A percentile compares a stretch with the other conserved stretches of the same genome.
Evolutionary conservation across 1,284 basidiomycete species (phyloP).

Genomic region (Athelia sp.): DNA sequence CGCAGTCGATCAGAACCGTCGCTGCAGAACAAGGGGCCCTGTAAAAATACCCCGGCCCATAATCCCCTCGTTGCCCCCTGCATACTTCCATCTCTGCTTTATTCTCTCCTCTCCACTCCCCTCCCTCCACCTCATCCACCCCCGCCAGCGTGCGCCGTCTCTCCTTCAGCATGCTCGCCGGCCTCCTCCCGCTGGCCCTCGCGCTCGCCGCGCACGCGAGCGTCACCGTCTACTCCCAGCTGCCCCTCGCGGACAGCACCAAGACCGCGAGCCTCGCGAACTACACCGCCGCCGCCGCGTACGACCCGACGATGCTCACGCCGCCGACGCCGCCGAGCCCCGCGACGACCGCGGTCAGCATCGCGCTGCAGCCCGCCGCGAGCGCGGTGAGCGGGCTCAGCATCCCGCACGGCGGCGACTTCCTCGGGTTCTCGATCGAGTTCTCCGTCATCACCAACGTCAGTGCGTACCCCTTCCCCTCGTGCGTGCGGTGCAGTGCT

Average conservation of each 20-base stretch:
- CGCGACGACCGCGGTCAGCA: background rate
- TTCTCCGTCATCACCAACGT: conserved; percentile 67
- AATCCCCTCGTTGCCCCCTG: no score
- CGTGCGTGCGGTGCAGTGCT: conserved; percentile 1
- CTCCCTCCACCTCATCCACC: background rate
- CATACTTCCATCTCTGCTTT: background rate
- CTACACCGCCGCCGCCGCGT: background rate
- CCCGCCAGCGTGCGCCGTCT: no score
- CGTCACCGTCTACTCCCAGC: conserved; percentile 2
- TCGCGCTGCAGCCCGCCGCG: background rate
- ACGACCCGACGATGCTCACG: background rate
- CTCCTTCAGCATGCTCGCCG: background rate
- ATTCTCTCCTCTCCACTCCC: background rate
- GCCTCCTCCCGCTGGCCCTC: conserved; percentile 1
- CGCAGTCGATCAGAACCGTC: no score
- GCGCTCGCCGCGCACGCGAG: conserved; percentile 7
- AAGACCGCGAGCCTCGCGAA: background rate
- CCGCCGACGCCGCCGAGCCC: background rate
- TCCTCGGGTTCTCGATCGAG: conserved; percentile 70
- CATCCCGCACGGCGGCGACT: conserved; percentile 53
- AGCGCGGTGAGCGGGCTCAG: conserved; percentile 31
- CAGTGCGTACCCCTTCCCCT: conserved; percentile 34
- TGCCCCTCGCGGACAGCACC: conserved; percentile 2
- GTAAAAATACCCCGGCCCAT: no score
- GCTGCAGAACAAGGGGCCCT: no score